Percentiles rank a stretch among this genome's conserved stretches.
These are phyloP conservation scores for Primulina tabacum DNA, from an alignment of 257 asterid species.

Conservation along the genomic window DNA sequence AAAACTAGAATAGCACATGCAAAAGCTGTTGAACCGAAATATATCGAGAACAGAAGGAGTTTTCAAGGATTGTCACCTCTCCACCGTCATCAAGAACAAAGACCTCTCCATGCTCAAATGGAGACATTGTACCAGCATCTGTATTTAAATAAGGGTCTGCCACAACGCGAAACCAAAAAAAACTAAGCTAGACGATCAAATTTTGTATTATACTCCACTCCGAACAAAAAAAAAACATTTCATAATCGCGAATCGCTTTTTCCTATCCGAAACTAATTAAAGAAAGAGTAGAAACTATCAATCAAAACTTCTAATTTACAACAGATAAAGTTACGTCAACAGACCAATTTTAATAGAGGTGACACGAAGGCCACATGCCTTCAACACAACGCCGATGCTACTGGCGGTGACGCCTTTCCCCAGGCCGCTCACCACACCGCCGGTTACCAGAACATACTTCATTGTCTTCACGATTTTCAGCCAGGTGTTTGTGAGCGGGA, in stretches of 20 bases:
- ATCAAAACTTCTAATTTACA: not conserved
- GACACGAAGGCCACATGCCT: constrained; percentile 94
- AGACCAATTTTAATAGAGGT: constrained; percentile 97
- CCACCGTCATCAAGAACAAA: constrained; percentile 98
- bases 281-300: not conserved
- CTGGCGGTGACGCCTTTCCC: constrained; percentile 99
- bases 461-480: constrained; percentile 21
- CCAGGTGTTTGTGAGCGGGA: not conserved
- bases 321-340: not conserved
- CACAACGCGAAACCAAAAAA: constrained; percentile 15
- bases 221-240: not conserved
- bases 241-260: not conserved
- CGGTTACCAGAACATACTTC: constrained; percentile 93
- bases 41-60: not conserved
- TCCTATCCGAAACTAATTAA: not conserved
- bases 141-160: constrained; percentile 93
- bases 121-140: constrained; percentile 99
- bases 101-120: constrained; percentile 98
- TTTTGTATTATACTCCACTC: not conserved
- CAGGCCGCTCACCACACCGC: constrained; percentile 98
- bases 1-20: not conserved
- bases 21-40: not conserved
- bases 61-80: constrained; percentile 52
- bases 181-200: constrained; percentile 8
- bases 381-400: constrained; percentile 94